These are phyloP conservation scores for Phytophthora constricta DNA, from an alignment of 352 stramenopile species.

Conservation along the genomic window DNA sequence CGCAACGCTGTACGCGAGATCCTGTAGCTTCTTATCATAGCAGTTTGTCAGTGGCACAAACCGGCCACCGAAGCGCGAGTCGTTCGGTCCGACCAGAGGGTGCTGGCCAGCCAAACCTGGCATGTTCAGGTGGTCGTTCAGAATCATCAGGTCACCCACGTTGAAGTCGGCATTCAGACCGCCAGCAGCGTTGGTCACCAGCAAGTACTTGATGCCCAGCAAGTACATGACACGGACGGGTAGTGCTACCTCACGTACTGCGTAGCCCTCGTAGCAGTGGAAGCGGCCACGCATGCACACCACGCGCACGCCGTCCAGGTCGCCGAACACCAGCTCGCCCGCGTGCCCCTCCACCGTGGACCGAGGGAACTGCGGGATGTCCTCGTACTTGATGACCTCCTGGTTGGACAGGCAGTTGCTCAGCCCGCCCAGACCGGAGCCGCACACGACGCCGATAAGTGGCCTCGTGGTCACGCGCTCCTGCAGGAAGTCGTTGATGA, in stretches of 20 bases:
- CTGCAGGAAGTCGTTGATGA: slow-evolving; percentile 80
- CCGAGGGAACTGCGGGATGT: slow-evolving; percentile 94
- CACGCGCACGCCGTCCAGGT: slow-evolving; percentile 80
- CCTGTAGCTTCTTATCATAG: slow-evolving; percentile 89
- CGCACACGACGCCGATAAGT: slow-evolving; percentile 92
- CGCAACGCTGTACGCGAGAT: slow-evolving; percentile 77
- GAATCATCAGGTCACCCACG: slow-evolving; percentile 97
- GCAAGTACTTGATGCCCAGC: slow-evolving; percentile 94
- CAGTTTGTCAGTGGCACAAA: slow-evolving; percentile 94
- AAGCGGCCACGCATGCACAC: slow-evolving; percentile 97
- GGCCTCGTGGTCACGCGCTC: slow-evolving; percentile 54
- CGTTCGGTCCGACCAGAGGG: slow-evolving; percentile 93
- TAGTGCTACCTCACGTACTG: slow-evolving; percentile 94
- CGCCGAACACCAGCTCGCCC: slow-evolving; percentile 95
- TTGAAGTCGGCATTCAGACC: slow-evolving; percentile 94
- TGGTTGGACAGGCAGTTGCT: slow-evolving; percentile 90
- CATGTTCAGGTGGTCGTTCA: slow-evolving; percentile 97
- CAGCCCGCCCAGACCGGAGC: slow-evolving; percentile 93
- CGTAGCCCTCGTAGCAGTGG: slow-evolving; percentile 97
- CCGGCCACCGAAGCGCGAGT: slow-evolving; percentile 93
- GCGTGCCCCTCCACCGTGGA: slow-evolving; percentile 95
- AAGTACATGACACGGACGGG: slow-evolving; percentile 96
- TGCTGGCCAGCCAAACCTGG: slow-evolving; percentile 92
- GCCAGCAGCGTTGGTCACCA: slow-evolving; percentile 97
- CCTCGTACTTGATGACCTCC: slow-evolving; percentile 92